Conservation (phyloP, 805 yeast species). For the Debaryomyces castellii region DNA sequence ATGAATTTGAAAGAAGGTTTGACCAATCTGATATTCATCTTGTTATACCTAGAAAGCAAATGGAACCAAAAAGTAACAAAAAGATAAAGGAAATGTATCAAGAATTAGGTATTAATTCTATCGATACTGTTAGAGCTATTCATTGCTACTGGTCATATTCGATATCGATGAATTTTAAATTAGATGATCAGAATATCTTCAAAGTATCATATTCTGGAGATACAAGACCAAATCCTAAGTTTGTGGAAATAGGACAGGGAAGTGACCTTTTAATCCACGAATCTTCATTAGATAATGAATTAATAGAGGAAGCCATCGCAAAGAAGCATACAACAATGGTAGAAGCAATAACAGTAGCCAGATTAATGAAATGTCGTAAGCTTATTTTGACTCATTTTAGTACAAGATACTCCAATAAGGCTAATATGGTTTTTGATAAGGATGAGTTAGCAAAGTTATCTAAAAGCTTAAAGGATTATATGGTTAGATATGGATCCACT, state of each 20-base stretch:
- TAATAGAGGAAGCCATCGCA: slow-evolving; percentile 71
- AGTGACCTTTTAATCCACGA: slow-evolving; percentile 87
- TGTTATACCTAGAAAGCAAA: slow-evolving; percentile 18
- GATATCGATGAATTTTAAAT: slow-evolving; percentile 52
- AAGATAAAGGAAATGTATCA: slow-evolving; percentile 35
- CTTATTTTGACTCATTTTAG: slow-evolving; percentile 88
- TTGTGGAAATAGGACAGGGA: slow-evolving; percentile 62
- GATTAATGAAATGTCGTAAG: slow-evolving; percentile 68
- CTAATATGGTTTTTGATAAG: slow-evolving; percentile 24
- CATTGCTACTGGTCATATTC: slow-evolving; percentile 85
- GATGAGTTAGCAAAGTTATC: slow-evolving; percentile 22
- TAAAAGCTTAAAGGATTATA: slow-evolving; percentile 25
- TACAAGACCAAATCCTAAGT: slow-evolving; percentile 75
- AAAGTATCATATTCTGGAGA: slow-evolving; percentile 91
- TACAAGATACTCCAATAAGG: slow-evolving; percentile 63
- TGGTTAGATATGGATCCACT: slow-evolving; percentile 18
- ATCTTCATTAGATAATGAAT: slow-evolving; percentile 83
- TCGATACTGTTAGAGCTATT: slow-evolving; percentile 69
- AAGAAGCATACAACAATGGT: slow-evolving; percentile 87
- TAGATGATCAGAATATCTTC: slow-evolving; percentile 44
- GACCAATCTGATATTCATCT: slow-evolving; percentile 18
- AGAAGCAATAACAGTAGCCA: slow-evolving; percentile 76
- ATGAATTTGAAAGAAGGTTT: slow-evolving; percentile 32
- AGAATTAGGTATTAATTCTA: slow-evolving; percentile 41
- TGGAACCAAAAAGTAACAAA: slow-evolving; percentile 25